Evolutionary conservation across 305 asterid species (phyloP), one percentile per base, ranked within the genome.

Genomic region (Striga hermonthica): DNA sequence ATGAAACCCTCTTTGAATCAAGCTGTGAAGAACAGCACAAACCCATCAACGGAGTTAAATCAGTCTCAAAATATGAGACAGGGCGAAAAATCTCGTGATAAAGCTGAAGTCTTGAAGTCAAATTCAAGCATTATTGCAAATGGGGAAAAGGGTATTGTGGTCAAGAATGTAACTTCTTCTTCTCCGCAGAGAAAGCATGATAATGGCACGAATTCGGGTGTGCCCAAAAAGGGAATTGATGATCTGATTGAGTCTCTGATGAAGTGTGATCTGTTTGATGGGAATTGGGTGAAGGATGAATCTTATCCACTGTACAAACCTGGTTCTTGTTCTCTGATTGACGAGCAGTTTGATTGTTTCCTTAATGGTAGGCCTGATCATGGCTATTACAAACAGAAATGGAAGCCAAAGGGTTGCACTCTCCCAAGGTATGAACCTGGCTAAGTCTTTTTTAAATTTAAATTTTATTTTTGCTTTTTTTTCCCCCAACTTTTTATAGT

Each of bases 361-460:
- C 54, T 34, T 13, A 92, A 92, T 62, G 96, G 96, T 0, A 84
- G 98, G 72, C 97, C 86, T 69, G 99, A 93, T 65, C 70, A 52
- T 69, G 80, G 64, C 60, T 90, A 86, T 67, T 65, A 71, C 65
- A 86, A 79, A 50, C 78, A 81, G 13, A 90, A 75, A 67, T 93
- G 99, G 99, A 86, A 90, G 78, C 97, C 99, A 7, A 82, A 81
- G 53, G 92, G 76, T 45, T 93, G 97, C 72, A 76, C 83, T 57
- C 79, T 90, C 22, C 99, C 99, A 31, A 86, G 99, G 97, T 91
- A 73, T 35, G 7, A 36, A 0, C 12, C 45, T 48, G 0, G 45
- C 6, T 49, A 41, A 22, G 31, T 22, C 1, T 22, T 22, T 22
- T 22, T 22, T 22, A 2, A 1, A 22, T 22, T 22, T 22, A 22